Evolutionary conservation across 345 rosid species (phyloP).

Genomic region (rapeseed (Brassica napus)): Da-Ae NC_063436.1:25641501-25642000

Average conservation of each 20-base stretch:
- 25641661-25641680: background rate
- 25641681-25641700: background rate
- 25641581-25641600: background rate
- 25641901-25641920: background rate
- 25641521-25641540: background rate
- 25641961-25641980: background rate
- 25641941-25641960: background rate
- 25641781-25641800: background rate
- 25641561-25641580: background rate
- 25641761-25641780: background rate
- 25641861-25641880: background rate
- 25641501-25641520: conserved; percentile 3
- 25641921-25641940: background rate
- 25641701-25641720: background rate
- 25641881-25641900: background rate
- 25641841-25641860: background rate
- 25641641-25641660: background rate
- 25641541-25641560: background rate
- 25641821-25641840: background rate
- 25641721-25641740: background rate
- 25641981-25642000: background rate
- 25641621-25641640: background rate
- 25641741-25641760: background rate
- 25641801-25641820: background rate
- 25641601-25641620: background rate